A percentile compares a stretch with the other conserved stretches of the same genome.
Evolutionary conservation across 208 protist genomes (phyloP).

Genomic region (Acanthamoeba culbertsoni): DNA sequence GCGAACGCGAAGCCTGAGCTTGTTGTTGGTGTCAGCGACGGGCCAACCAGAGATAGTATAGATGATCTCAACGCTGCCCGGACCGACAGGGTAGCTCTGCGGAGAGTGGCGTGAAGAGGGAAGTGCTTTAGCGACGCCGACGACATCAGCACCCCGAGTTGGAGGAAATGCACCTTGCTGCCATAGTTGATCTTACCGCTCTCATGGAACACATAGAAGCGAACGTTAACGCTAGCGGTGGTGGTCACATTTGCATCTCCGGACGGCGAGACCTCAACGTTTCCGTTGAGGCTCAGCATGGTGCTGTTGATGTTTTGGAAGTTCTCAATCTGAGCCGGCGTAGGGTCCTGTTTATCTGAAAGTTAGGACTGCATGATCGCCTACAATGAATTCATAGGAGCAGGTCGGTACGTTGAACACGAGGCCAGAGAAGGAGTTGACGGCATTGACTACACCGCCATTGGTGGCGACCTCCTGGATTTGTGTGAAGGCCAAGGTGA

Average conservation of each 20-base stretch:
- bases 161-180: neutral
- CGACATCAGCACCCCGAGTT: neutral
- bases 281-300: neutral
- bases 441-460: neutral
- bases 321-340: neutral
- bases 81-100: neutral
- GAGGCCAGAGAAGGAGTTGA: neutral
- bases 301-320: neutral
- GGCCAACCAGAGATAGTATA: neutral
- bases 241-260: neutral
- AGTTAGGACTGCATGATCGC: neutral
- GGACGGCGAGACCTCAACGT: neutral
- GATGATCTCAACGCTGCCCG: neutral
- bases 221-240: neutral
- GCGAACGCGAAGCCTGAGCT: neutral
- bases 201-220: neutral
- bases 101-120: neutral
- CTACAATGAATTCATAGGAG: neutral
- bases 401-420: neutral
- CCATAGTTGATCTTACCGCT: neutral
- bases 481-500: neutral
- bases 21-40: neutral
- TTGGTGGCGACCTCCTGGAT: neutral
- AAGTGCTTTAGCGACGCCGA: neutral
- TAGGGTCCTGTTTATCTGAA: neutral